phyloP scores from a whole-genome alignment of 345 rosid species.

The Noccaea caerulescens region DNA sequence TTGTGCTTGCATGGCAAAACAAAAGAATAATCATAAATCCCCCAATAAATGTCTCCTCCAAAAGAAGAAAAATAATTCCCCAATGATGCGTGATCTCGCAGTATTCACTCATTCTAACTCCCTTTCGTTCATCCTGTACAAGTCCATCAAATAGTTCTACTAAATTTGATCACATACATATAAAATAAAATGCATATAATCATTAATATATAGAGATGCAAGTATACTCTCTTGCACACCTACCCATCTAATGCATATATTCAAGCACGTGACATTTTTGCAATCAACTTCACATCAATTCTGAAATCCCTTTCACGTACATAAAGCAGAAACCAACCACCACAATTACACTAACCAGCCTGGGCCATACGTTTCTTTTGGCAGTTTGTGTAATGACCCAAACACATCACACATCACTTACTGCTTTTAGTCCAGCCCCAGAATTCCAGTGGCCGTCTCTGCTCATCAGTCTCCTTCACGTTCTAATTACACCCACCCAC shows the following conservation, averaged over 20 bases:
- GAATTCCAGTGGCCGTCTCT: conserved; percentile 21
- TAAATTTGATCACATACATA: background rate
- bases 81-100: conserved; percentile 14
- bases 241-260: conserved; percentile 19
- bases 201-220: conserved; percentile 5
- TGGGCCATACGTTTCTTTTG: conserved; percentile 22
- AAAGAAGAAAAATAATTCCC: background rate
- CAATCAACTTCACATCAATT: conserved; percentile 15
- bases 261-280: conserved; percentile 15
- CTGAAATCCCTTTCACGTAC: conserved; percentile 13
- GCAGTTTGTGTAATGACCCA: conserved; percentile 28
- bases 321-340: conserved; percentile 29
- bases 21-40: background rate
- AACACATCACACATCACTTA: conserved; percentile 8
- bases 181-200: background rate
- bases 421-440: conserved; percentile 19
- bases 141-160: conserved; percentile 2
- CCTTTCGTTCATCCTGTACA: background rate
- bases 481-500: conserved; percentile 23
- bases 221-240: conserved; percentile 18
- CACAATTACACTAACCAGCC: conserved; percentile 31
- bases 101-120: background rate
- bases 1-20: background rate
- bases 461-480: conserved; percentile 32
- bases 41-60: background rate